Conservation (phyloP, 257 asterid genomes). For the Fraxinus anomala region DNA sequence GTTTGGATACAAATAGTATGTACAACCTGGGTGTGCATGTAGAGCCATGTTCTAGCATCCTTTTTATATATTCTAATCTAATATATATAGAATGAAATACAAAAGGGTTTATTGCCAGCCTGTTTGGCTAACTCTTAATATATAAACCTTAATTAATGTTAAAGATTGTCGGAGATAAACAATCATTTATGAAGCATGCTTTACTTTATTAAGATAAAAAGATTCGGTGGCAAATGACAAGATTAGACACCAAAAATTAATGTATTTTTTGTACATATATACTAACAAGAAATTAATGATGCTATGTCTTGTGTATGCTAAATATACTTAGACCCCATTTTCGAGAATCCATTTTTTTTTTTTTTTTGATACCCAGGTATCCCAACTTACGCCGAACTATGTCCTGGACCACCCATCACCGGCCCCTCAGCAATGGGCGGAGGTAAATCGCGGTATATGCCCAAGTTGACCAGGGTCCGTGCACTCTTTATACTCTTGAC, state of each 20-base stretch:
- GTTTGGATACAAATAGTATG: not conserved
- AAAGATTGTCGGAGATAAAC: slow-evolving; percentile 60
- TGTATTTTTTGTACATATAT: not conserved
- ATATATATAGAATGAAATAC: slow-evolving; percentile 4
- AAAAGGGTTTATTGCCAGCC: slow-evolving; percentile 44
- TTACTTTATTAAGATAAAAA: slow-evolving; percentile 21
- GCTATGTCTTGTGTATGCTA: no score
- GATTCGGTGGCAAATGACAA: slow-evolving; percentile 25
- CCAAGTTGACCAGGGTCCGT: no score
- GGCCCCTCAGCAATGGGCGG: no score
- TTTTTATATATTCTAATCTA: slow-evolving; percentile 36
- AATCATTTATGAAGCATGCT: slow-evolving; percentile 36
- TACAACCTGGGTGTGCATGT: slow-evolving; percentile 34
- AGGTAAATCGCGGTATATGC: no score
- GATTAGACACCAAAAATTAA: slow-evolving; percentile 31
- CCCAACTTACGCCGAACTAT: no score
- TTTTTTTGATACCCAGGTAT: no score
- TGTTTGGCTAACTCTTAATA: slow-evolving; percentile 36
- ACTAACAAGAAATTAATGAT: slow-evolving; percentile 6
- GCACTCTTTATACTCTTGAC: no score
- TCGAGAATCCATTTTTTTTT: no score
- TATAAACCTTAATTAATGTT: slow-evolving; percentile 48
- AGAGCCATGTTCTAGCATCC: slow-evolving; percentile 45
- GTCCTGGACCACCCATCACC: no score
- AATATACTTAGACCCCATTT: no score